Base-by-base conservation (phyloP, 2,329 filamentous ascomycete species). In the Fusarium sp. region DNA sequence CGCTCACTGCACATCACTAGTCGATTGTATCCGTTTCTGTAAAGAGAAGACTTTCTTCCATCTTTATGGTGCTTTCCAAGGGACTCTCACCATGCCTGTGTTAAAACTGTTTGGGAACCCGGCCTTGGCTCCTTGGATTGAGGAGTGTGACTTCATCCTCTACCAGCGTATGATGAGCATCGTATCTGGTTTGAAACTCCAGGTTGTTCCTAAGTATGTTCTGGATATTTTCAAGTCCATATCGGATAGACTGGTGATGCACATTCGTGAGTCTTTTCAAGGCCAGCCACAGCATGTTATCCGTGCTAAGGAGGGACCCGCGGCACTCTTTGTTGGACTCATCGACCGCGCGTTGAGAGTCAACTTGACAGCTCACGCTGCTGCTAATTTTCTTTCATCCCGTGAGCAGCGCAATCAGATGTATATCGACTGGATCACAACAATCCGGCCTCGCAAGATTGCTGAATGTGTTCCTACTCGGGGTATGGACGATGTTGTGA, bases 91-190 rank as follows among this genome's bases (percentile, higher is more conserved):
- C 2, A 97, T 98, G 82, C 96, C 96, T 11, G 96, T 98, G 7
- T 95, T 98, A 82, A 98, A 97, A 82, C 85, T 99, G 6, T 93
- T 99, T 78, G 91, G 91, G 20, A 91, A 97, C 78, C 91, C 93
- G 6, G 91, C 91, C 63, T 86, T 98, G 63, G 94, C 95, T 6
- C 89, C 93, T 3, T 99, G 96, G 96, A 97, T 99, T 70, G 94
- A 96, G 80, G 93, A 97, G 81, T 98, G 94, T 80, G 96, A 99
- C 81, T 97, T 96, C 84, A 88, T 96, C 39, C 93, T 98, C 84
- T 99, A 99, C 81, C 95, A 98, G 81, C 95, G 95, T 75, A 98
- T 98, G 93, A 95, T 98, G 84, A 92, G 92, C 61, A 97, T 98
- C 70, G 91, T 98, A 45, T 93, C 94, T 3, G 91, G 92, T n/a